phyloP scores from a whole-genome alignment of 2,329 filamentous ascomycete species.

The Penicillium sp. region DNA sequence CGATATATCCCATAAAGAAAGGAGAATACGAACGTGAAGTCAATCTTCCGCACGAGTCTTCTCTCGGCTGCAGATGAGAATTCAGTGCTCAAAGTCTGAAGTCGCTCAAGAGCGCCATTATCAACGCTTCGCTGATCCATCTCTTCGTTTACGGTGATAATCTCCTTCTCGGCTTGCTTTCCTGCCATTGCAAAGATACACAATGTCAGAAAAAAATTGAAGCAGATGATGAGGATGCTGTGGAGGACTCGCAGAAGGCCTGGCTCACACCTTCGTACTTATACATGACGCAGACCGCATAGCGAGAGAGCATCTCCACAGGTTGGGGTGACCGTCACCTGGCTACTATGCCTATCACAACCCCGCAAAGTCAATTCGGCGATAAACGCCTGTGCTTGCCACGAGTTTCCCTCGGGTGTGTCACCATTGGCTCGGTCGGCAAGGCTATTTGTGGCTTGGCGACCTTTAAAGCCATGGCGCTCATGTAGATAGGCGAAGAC shows the following conservation, averaged over 20 bases:
- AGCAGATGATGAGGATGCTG: neutral
- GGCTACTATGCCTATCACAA: neutral
- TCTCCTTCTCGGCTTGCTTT: neutral
- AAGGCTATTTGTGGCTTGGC: constrained; percentile 17
- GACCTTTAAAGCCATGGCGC: neutral
- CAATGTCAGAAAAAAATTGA: neutral
- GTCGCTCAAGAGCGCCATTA: constrained; percentile 15
- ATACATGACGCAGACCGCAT: neutral
- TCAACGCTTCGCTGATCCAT: constrained; percentile 10
- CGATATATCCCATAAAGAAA: no score
- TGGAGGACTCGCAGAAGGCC: neutral
- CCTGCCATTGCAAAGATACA: constrained; percentile 1
- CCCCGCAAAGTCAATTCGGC: constrained; percentile 14
- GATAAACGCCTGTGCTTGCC: constrained; percentile 4
- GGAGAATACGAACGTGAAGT: constrained; percentile 19
- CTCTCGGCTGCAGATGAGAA: constrained; percentile 23
- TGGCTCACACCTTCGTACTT: neutral
- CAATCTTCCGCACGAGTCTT: constrained; percentile 27
- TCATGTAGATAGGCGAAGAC: constrained; percentile 1
- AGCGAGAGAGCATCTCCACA: neutral
- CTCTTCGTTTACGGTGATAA: neutral
- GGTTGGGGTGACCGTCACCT: neutral
- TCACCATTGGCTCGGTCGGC: constrained; percentile 26
- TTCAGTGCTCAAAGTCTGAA: constrained; percentile 9
- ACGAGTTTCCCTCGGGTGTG: neutral